Evolutionary conservation across 768 basidiomycete genomes (phyloP).

Genomic region (Coprinellus aureogranulatus): DNA sequence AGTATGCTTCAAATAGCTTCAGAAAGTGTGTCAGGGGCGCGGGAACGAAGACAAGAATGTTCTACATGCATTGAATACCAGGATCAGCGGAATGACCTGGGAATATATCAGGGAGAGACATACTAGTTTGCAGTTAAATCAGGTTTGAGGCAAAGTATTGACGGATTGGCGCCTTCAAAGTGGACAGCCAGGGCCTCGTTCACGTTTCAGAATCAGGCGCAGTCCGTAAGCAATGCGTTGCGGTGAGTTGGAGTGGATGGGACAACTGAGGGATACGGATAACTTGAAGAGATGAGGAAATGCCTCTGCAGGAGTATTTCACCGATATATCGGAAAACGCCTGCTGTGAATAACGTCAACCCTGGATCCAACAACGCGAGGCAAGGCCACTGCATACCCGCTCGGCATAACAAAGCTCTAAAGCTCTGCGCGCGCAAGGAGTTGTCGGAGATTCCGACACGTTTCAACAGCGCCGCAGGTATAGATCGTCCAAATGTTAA

Average conservation of each 20-base stretch:
- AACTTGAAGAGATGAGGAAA: neutral
- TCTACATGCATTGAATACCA: too few relatives aligned
- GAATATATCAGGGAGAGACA: too few relatives aligned
- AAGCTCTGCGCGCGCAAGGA: neutral
- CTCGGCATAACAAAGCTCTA: slow-evolving; percentile 1
- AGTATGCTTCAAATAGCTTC: neutral
- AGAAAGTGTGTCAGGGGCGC: neutral
- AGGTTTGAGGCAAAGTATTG: too few relatives aligned
- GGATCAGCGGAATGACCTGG: too few relatives aligned
- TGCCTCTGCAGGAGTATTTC: neutral
- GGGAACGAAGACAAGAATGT: too few relatives aligned
- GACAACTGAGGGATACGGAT: neutral
- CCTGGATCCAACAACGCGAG: neutral
- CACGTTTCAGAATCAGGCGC: too few relatives aligned
- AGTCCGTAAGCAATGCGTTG: too few relatives aligned
- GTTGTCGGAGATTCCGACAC: neutral
- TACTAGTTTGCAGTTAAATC: too few relatives aligned
- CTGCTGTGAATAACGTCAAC: neutral
- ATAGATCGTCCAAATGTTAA: neutral
- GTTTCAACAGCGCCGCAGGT: neutral
- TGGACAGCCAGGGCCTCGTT: too few relatives aligned
- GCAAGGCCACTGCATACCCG: neutral
- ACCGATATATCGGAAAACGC: neutral
- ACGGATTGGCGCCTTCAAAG: too few relatives aligned
- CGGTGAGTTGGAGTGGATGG: neutral